A percentile compares a stretch with the other conserved stretches of the same genome.
Evolutionary conservation across 257 asterid genomes (phyloP).

Genomic region (Marsdenia floribunda): DNA sequence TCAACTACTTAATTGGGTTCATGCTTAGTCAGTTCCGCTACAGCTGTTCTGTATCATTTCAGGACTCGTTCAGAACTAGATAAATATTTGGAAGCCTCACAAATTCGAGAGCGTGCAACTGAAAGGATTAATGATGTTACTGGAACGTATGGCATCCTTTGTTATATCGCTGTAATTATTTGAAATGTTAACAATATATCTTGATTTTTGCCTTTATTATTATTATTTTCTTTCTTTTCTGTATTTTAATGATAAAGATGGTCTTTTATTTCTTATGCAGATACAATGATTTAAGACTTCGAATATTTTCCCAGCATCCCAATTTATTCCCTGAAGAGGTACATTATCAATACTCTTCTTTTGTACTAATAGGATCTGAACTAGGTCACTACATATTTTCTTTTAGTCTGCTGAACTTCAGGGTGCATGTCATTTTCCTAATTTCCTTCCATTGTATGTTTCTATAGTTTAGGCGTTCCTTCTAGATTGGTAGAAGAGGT

Average conservation of each 20-base stretch:
- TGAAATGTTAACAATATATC: constrained; percentile 9
- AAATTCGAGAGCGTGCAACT: constrained; percentile 77
- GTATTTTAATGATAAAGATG: constrained; percentile 17
- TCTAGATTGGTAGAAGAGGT: too few relatives aligned
- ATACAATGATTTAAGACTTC: constrained; percentile 62
- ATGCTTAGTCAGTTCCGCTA: constrained; percentile 65
- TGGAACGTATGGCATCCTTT: constrained; percentile 72
- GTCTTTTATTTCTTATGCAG: constrained; percentile 42
- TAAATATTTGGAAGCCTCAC: constrained; percentile 89
- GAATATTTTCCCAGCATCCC: constrained; percentile 77
- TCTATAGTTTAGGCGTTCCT: background rate
- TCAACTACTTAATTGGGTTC: constrained; percentile 26
- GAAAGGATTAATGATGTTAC: constrained; percentile 79
- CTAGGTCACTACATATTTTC: background rate
- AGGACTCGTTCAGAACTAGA: constrained; percentile 93
- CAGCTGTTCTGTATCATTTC: constrained; percentile 73
- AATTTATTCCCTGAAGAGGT: constrained; percentile 90
- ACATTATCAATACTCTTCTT: constrained; percentile 14
- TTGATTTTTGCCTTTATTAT: background rate
- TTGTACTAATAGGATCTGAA: background rate
- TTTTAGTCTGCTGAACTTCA: background rate
- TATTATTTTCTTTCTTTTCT: background rate
- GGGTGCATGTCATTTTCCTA: background rate
- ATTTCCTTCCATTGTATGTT: background rate
- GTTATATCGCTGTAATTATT: background rate